Evolutionary conservation across 2,329 filamentous ascomycete genomes (phyloP), one percentile per base, ranked within the genome.

Genomic region (Spiromastix sp.): DNA sequence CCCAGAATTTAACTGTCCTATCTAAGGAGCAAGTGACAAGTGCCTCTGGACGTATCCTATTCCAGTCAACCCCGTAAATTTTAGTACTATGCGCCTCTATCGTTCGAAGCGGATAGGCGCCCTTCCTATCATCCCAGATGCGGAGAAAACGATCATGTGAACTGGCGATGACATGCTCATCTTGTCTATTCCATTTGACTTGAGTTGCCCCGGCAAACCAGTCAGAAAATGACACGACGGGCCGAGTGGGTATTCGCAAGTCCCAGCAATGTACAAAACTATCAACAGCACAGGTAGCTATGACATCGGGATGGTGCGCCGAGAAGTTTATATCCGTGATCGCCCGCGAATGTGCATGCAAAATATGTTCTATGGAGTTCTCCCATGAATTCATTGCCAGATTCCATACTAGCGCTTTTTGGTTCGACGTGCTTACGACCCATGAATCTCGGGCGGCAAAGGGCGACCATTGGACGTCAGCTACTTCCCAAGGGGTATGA

Each of bases 301-400:
- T 72, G 28, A 87, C 68, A 52, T 95, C 87, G 0, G 86, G 85
- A 52, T 95, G 83, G 48, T 93, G 85, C 4, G 87, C 86, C 0
- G 85, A 93, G 58, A 94, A 95, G 57, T 95, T 95, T 57, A 95
- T 86, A 55, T 95, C 87, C 5, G 87, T 95, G 47, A 95, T 95
- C 42, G 87, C 86, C 45, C 89, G 74, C 30, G 77, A 84, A 57
- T 85, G 87, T 2, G 80, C 85, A 50, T 93, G 82, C 10, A 95
- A 70, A 9, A 85, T 87, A 57, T 89, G 82, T 56, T 95, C 85
- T 43, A 95, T 86, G 0, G 81, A 83, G 48, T 89, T 83, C 47
- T 85, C 79, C 40, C 76, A 72, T 35, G 66, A 66, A 34, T 66
- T 64, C 55, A 85, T 71, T 45, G 81, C 85, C 41, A 95, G 67